Base-by-base conservation (phyloP, 148 eudicot species). In the Cornus suecica region DNA sequence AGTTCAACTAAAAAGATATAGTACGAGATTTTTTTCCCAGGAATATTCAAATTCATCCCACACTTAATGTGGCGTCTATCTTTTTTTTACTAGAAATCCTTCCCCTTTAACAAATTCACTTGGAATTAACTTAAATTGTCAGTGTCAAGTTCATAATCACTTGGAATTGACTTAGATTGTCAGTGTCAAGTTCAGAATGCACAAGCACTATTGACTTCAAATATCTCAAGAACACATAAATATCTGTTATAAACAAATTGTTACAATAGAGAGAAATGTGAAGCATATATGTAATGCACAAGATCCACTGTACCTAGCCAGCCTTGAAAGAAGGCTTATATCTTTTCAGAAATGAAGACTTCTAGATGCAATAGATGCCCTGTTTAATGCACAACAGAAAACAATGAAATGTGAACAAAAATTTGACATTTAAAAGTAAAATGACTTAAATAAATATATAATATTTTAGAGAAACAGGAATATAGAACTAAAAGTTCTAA, bases 341-440 rank as follows among this genome's bases (percentile, higher is more conserved):
- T 37, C 72, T 54, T 48, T 42, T 79, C 71, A 79, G 30, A 80
- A 82, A n/a, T 75, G 74, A 66, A 82, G 79, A 77, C 77, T 82
- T 78, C 85, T 71, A 13, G 79, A 87, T 69, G 87, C 86, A 45
- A 86, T 86, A 79, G 89, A 82, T 41, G 86, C 86, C 97, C 97
- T 91, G 83, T 64, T 70, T 26, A 25, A 54, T 24, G 32, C 23
- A 45, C 70, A 63, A 71, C 27, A 60, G 28, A 56, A 77, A 29
- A 41, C 52, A 51, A 65, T 48, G 28, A 41, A 26, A 78, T 73
- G 32, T 6, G 27, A 73, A 65, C 10, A 69, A 27, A 23, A 76
- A 51, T 52, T 76, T 70, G 24, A 64, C 26, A 72, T 72, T 8
- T 31, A 28, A 45, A 56, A 10, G 34, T n/a, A 32, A 34, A 22